These are phyloP conservation scores for Monilinia laxa DNA, from an alignment of 2,329 filamentous ascomycete species.

Conservation along the genomic window DNA sequence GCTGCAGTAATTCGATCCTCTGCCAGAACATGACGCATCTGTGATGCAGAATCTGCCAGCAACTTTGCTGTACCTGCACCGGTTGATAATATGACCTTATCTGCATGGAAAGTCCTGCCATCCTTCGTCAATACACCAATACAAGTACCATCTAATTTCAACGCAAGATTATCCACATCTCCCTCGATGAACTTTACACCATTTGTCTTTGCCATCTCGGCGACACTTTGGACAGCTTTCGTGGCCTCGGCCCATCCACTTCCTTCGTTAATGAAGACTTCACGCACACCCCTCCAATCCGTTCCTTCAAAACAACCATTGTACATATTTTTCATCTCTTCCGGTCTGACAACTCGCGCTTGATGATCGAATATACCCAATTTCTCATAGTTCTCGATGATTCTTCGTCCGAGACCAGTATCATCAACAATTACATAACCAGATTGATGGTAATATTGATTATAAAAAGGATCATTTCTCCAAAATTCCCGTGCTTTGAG, in stretches of 20 bases:
- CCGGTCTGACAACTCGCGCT: conserved; percentile 46
- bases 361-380: conserved; percentile 40
- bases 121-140: conserved; percentile 51
- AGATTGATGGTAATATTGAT: conserved; percentile 49
- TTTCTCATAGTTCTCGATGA: conserved; percentile 48
- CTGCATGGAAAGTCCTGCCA: conserved; percentile 50
- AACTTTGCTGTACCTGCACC: conserved; percentile 57
- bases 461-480: conserved; percentile 49
- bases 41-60: conserved; percentile 52
- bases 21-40: conserved; percentile 52
- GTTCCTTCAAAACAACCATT: conserved; percentile 43
- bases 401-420: conserved; percentile 47
- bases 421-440: conserved; percentile 51
- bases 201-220: conserved; percentile 45
- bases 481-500: conserved; percentile 51
- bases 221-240: conserved; percentile 46
- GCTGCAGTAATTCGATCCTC: conserved; percentile 56
- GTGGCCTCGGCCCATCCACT: conserved; percentile 56
- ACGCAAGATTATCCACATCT: conserved; percentile 46
- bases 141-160: conserved; percentile 49
- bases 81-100: conserved; percentile 54
- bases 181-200: conserved; percentile 49
- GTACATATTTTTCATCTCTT: conserved; percentile 45
- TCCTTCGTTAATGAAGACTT: conserved; percentile 50
- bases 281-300: conserved; percentile 42